A percentile compares a stretch with the other conserved stretches of the same genome.
These are phyloP conservation scores for Exserohilum turcica DNA, from an alignment of 2,329 filamentous ascomycete species.

Conservation along the genomic window DNA sequence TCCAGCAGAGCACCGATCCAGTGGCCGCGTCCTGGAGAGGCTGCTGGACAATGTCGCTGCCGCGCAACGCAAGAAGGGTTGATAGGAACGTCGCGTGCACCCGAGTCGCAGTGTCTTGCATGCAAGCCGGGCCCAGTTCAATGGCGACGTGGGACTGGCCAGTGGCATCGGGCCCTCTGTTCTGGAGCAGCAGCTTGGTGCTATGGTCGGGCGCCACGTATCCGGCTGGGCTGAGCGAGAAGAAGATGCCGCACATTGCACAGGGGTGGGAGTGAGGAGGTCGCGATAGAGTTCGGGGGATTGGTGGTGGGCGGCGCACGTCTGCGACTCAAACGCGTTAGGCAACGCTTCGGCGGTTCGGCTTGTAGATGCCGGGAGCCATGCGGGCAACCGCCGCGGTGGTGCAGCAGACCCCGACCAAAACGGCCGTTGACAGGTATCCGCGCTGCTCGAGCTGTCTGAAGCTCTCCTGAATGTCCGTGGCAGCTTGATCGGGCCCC, in stretches of 20 bases:
- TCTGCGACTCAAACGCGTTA: conserved; percentile 2
- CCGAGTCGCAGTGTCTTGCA: neutral
- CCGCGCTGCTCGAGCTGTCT: conserved; percentile 8
- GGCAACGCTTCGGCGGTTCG: conserved; percentile 26
- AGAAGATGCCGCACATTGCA: conserved; percentile 57
- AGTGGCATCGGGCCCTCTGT: conserved; percentile 42
- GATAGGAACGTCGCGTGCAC: conserved; percentile 70
- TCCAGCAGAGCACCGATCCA: conserved; percentile 85
- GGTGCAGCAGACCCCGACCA: conserved; percentile 20
- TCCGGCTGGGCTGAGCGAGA: conserved; percentile 50
- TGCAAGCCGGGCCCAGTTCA: neutral
- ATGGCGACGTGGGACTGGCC: conserved; percentile 25
- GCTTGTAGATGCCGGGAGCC: conserved; percentile 27
- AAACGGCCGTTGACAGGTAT: conserved; percentile 9
- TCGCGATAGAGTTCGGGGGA: conserved; percentile 18
- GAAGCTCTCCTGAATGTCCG: conserved; percentile 21
- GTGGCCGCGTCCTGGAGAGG: conserved; percentile 66
- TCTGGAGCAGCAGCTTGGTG: conserved; percentile 35
- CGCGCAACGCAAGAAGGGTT: conserved; percentile 89
- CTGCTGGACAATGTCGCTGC: conserved; percentile 71
- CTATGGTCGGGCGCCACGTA: conserved; percentile 29
- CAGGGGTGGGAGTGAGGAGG: neutral
- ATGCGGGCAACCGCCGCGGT: conserved; percentile 18
- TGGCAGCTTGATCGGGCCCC: conserved; percentile 26
- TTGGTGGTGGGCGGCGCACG: conserved; percentile 11